Conservation (phyloP, 2,329 filamentous ascomycete species). For the Cladosporium oxysporum region DNA sequence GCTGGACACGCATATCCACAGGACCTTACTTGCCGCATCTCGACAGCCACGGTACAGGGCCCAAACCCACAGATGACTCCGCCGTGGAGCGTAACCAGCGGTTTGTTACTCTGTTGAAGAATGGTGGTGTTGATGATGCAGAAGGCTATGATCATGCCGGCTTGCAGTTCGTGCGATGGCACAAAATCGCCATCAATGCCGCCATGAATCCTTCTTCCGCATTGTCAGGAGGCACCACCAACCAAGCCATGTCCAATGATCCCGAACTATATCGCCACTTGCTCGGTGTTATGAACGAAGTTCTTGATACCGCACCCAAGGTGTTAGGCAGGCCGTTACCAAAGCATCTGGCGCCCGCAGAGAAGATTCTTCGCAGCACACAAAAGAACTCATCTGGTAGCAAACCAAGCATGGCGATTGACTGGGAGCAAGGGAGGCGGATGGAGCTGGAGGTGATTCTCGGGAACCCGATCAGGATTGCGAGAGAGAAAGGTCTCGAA, state of each 20-base stretch:
- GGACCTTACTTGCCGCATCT: conserved; percentile 63
- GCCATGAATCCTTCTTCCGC: conserved; percentile 74
- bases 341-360: conserved; percentile 60
- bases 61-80: conserved; percentile 29
- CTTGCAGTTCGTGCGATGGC: conserved; percentile 71
- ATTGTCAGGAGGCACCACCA: conserved; percentile 63
- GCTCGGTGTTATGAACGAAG: conserved; percentile 68
- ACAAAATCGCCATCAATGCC: conserved; percentile 76
- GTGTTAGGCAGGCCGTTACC: conserved; percentile 65
- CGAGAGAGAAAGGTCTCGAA: conserved; percentile 61
- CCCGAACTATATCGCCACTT: conserved; percentile 64
- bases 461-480: conserved; percentile 69
- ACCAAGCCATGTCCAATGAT: conserved; percentile 66
- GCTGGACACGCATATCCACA: conserved; percentile 72
- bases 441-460: conserved; percentile 74
- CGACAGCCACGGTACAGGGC: conserved; percentile 36
- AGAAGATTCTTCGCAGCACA: conserved; percentile 64
- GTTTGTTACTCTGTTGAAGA: conserved; percentile 57
- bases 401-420: conserved; percentile 65
- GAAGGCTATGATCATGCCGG: conserved; percentile 65
- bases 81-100: conserved; percentile 45
- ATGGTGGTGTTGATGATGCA: conserved; percentile 67
- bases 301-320: conserved; percentile 63
- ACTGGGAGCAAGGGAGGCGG: conserved; percentile 66
- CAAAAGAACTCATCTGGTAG: conserved; percentile 63